Base-by-base conservation (phyloP, 2,329 filamentous ascomycete species). In the Alternaria dauci region DNA sequence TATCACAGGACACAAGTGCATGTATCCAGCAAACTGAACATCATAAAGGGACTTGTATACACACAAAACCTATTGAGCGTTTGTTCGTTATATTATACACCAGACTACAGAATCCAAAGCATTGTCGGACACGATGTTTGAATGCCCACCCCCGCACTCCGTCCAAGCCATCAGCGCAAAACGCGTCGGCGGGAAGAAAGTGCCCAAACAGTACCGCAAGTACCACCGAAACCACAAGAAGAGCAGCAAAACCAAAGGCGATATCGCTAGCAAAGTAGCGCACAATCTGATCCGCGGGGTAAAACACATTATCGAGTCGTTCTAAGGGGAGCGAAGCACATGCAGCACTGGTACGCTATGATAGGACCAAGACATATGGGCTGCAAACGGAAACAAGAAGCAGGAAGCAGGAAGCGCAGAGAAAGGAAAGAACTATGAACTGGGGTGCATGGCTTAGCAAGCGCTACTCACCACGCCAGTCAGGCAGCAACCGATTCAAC, bases 201-300 rank as follows among this genome's bases (percentile, higher is more conserved):
- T 60, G 2, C 66, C 66, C n/a, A 67, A 67, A 52, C 48, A 46
- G 20, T 67, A 68, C 23, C 62, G 65, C 43, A 70, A 70, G 34
- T 52, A 66, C 43, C 60, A 69, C 23, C 25, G 9, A 0, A 46
- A 44, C 5, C 28, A 60, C 3, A 55, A 59, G 28, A 47, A 68
- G 63, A 48, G 52, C 30, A 14, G 20, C 16, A 38, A 50, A 18
- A 50, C 20, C 8, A 36, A 36, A 34, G 46, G 55, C 9, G 38
- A 69, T 6, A 43, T 63, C 25, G 39, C 34, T 20, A 52, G 41
- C 6, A 66, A 59, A 26, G 58, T n/a, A 2, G 38, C 34, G 16
- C 41, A 51, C 18, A 25, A 28, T 9, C 23, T 48, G 14, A 26
- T 41, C 11, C 43, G 54, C 32, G 54, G 52, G 20, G 32, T 60